These are phyloP conservation scores for Arachis monticola DNA, from an alignment of 331 rosid species.

Conservation along the genomic window DNA sequence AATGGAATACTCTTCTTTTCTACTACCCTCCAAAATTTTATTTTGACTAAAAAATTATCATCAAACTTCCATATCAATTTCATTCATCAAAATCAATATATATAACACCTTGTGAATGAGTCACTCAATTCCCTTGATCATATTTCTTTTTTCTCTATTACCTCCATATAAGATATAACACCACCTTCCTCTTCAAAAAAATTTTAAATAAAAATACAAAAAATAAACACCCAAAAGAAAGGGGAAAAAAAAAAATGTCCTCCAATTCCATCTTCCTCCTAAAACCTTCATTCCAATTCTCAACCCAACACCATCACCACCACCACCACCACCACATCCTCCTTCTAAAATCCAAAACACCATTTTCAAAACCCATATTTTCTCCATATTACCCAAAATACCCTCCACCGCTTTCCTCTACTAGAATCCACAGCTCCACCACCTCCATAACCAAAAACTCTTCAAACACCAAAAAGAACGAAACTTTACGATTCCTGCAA, in stretches of 20 bases:
- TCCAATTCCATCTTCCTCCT: not conserved
- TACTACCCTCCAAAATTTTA: too few relatives aligned
- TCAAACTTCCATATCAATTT: too few relatives aligned
- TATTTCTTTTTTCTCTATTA: not conserved
- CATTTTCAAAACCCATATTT: not conserved
- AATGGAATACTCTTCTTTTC: not conserved
- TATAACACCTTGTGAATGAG: not conserved
- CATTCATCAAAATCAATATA: not conserved
- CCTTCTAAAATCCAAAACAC: not conserved
- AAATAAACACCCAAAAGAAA: not conserved
- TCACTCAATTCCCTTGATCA: not conserved
- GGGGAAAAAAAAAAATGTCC: not conserved
- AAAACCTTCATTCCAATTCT: not conserved
- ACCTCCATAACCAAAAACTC: slow-evolving; percentile 20
- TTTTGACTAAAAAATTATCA: too few relatives aligned
- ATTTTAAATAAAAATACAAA: not conserved
- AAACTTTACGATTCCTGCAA: slow-evolving; percentile 50
- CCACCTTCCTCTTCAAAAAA: not conserved
- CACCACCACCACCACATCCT: not conserved
- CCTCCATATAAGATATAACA: not conserved
- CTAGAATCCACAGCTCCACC: slow-evolving; percentile 3
- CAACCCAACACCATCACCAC: not conserved
- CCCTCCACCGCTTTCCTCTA: not conserved
- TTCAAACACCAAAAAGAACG: slow-evolving; percentile 8
- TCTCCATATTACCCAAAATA: not conserved